Conservation (phyloP, 495 filamentous ascomycete species). For the Daldinia vernicosa region DNA sequence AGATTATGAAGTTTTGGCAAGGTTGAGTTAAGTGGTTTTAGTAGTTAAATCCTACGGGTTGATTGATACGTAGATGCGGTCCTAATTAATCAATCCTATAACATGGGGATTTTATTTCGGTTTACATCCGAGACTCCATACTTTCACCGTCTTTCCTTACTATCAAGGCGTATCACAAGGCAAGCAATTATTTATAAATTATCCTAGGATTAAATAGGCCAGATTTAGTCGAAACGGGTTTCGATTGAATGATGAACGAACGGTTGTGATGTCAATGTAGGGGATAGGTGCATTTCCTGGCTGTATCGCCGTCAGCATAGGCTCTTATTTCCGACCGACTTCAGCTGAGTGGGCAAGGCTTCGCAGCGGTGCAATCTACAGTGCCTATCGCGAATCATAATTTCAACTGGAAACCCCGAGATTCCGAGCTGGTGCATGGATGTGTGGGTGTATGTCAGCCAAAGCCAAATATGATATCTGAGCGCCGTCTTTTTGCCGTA, state of each 20-base stretch:
- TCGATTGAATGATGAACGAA: background rate
- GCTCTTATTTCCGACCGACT: background rate
- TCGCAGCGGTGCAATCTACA: background rate
- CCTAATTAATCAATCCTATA: no score
- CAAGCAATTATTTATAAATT: background rate
- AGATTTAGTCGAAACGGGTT: background rate
- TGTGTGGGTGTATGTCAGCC: slow-evolving; percentile 24
- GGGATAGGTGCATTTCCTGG: background rate
- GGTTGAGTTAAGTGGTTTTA: background rate
- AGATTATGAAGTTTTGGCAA: slow-evolving; percentile 21
- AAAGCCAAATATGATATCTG: slow-evolving; percentile 29
- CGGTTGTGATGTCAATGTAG: background rate
- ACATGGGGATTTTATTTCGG: background rate
- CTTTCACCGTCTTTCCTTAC: background rate
- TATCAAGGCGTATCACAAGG: background rate
- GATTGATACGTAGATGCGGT: no score
- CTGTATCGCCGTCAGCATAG: background rate
- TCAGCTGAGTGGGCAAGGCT: slow-evolving; percentile 19
- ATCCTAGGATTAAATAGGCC: background rate
- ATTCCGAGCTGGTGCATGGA: slow-evolving; percentile 34
- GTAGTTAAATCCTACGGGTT: no score
- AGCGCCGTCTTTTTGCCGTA: slow-evolving; percentile 18
- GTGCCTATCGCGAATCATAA: slow-evolving; percentile 12
- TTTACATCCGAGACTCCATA: background rate
- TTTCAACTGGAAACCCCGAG: slow-evolving; percentile 30